Base-by-base conservation (phyloP, 495 filamentous ascomycete genomes). In the Parachaetomium inaequale region DNA sequence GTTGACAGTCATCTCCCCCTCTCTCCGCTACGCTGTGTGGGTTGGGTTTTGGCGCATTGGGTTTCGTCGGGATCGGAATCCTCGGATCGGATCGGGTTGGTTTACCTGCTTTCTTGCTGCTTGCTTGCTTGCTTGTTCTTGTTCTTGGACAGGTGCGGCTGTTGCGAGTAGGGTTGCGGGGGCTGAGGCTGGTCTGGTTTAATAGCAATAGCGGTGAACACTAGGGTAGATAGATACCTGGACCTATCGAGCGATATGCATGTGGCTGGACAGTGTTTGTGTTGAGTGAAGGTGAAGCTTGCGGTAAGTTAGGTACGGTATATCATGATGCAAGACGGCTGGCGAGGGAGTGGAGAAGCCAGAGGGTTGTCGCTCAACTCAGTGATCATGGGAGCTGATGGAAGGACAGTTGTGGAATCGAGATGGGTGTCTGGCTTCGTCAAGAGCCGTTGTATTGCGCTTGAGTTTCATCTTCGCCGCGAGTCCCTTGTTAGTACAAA, bases 1-100 rank as follows among this genome's bases (percentile, higher is more conserved):
- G 38, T 57, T 14, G 40, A 29, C 23, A 34, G 2, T 47, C 14
- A 17, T 6, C 12, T 7, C 10, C 26, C 34, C 26, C 55, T 43
- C 28, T 4, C 21, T 7, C 55, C 23, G 7, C 31, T 43, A 11
- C 49, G 29, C 47, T 60, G 19, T 49, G 43, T 59, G 32, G 57
- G 46, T 53, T 59, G 32, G 57, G 46, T 40, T 36, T 38, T 19
- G 57, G 57, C 45, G 57, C 57, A 29, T 40, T 32, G 57, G 11
- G 19, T 46, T 11, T 6, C 15, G 15, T 50, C 2, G 15, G 45
- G 7, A 17, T 34, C 34, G 7, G 49, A n/a, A n/a, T n/a, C n/a
- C 11, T 34, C 11, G 42, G 42, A 17, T 46, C 42, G n/a, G 53
- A 28, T 55, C 23, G 58, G n/a, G 15, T 43, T 59, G 49, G 47